Evolutionary conservation across 129 eudicot species (phyloP).

Genomic region (Artemisia tridentata): DNA sequence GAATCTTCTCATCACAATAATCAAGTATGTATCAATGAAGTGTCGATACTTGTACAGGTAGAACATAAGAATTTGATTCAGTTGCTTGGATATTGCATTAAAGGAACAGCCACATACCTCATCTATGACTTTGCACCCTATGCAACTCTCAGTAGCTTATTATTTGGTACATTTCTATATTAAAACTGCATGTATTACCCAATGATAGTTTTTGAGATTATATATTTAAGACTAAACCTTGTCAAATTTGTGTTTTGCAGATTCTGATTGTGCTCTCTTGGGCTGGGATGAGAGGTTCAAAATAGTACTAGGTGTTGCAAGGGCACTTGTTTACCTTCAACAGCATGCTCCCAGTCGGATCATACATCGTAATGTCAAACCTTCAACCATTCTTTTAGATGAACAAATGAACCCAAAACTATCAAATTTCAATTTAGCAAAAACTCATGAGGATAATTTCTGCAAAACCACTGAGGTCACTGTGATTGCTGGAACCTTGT

Average conservation of each 20-base stretch:
- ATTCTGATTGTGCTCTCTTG: constrained; percentile 5
- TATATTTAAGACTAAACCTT: not conserved
- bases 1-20: too few species aligned
- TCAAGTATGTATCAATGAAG: not conserved
- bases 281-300: constrained; percentile 13
- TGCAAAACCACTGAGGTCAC: too few species aligned
- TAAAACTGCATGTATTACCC: too few species aligned
- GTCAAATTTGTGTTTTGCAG: not conserved
- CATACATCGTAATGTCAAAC: too few species aligned
- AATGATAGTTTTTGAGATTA: not conserved
- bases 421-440: constrained; percentile 23
- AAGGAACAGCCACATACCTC: not conserved
- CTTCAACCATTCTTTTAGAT: too few species aligned
- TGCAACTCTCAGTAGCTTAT: not conserved
- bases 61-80: not conserved
- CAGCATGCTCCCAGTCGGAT: constrained; percentile 9
- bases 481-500: not conserved
- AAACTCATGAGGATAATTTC: not conserved
- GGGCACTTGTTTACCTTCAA: constrained; percentile 28
- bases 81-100: constrained; percentile 18
- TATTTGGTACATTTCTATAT: not conserved
- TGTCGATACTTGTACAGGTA: not conserved
- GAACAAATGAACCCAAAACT: constrained; percentile 19
- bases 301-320: constrained; percentile 17
- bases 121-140: not conserved